A percentile compares a stretch with the other conserved stretches of the same genome.
phyloP scores from a whole-genome alignment of 2,329 filamentous ascomycete species.

The Fusarium sarcochroum region DNA sequence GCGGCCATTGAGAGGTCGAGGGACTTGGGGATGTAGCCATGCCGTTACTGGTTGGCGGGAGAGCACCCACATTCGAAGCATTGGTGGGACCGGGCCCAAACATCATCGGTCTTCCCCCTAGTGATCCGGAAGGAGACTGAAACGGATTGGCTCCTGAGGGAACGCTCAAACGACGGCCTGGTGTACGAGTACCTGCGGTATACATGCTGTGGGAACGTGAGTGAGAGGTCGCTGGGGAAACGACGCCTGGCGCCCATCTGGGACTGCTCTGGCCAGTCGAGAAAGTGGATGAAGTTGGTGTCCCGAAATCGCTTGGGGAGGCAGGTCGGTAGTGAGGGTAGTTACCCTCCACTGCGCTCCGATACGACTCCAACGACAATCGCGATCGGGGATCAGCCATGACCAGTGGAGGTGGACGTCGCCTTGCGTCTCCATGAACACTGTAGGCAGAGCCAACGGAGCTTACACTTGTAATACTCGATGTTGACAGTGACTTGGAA shows the following conservation, averaged over 20 bases:
- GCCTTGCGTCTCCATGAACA: conserved; percentile 75
- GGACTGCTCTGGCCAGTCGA: conserved; percentile 84
- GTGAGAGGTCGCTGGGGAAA: conserved; percentile 80
- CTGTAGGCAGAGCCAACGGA: conserved; percentile 77
- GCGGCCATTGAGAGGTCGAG: conserved; percentile 72
- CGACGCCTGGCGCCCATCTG: conserved; percentile 75
- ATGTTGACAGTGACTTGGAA: conserved; percentile 87
- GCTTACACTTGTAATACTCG: conserved; percentile 83
- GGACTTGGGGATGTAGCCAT: conserved; percentile 76
- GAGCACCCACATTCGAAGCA: conserved; percentile 67
- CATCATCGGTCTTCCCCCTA: conserved; percentile 70
- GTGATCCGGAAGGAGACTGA: conserved; percentile 68
- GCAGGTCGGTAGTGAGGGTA: conserved; percentile 72
- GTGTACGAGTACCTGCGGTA: conserved; percentile 71
- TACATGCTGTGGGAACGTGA: conserved; percentile 82
- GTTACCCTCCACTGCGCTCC: conserved; percentile 73
- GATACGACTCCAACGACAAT: conserved; percentile 77
- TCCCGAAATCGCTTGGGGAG: conserved; percentile 82
- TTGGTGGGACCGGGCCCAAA: conserved; percentile 68
- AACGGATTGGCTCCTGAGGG: conserved; percentile 83
- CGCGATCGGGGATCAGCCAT: conserved; percentile 82
- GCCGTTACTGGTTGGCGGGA: conserved; percentile 70
- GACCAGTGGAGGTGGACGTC: conserved; percentile 84
- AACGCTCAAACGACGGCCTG: conserved; percentile 84
- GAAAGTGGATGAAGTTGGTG: conserved; percentile 86